Conservation (phyloP, 2,329 filamentous ascomycete genomes). For the Hypoxylon sp. region DNA sequence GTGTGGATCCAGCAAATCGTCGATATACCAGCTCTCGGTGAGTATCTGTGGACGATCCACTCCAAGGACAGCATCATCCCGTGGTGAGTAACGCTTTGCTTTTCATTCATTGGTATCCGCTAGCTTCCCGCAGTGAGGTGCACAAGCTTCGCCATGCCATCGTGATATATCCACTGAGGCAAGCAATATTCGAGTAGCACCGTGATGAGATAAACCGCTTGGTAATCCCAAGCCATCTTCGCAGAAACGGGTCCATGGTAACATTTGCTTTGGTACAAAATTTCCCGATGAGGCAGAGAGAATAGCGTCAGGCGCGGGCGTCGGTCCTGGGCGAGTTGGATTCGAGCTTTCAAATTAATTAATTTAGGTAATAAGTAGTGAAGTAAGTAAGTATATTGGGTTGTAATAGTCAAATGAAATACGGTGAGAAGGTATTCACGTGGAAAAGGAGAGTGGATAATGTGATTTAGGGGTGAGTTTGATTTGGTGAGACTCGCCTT, state of each 20-base stretch:
- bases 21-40: conserved; percentile 15
- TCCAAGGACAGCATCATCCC: conserved; percentile 5
- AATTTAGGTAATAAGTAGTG: not conserved
- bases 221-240: not conserved
- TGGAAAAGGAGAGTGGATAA: conserved; percentile 2
- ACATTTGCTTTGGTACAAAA: not conserved
- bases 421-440: conserved; percentile 4
- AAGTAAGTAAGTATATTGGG: not conserved
- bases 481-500: conserved; percentile 7
- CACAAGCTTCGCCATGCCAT: conserved; percentile 30
- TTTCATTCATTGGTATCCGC: conserved; percentile 6
- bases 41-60: not conserved
- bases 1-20: conserved; percentile 4
- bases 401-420: conserved; percentile 2
- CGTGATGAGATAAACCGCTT: not conserved
- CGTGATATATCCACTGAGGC: conserved; percentile 3
- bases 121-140: not conserved
- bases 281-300: not conserved
- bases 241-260: conserved; percentile 1
- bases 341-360: conserved; percentile 17
- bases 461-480: not conserved
- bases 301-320: not conserved
- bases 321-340: conserved; percentile 16
- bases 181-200: conserved; percentile 8
- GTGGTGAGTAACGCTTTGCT: not conserved